phyloP scores from a whole-genome alignment of 2,329 filamentous ascomycete genomes.

The Hymenoscyphus fructigenus region DNA sequence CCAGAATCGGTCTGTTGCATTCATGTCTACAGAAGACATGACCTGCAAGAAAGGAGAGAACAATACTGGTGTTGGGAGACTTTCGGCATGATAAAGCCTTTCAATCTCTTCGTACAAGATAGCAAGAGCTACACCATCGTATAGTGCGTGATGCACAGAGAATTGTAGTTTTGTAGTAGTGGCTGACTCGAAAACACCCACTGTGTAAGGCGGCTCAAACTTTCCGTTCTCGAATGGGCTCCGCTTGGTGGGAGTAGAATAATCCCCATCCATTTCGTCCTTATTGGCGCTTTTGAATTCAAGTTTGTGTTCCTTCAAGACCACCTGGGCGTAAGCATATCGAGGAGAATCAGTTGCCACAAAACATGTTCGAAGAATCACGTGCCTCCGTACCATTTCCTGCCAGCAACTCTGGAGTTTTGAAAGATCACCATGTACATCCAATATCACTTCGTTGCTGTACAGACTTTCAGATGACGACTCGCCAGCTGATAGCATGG shows the following conservation, averaged over 20 bases:
- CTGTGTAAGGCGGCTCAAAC: slow-evolving; percentile 30
- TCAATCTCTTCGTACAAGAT: slow-evolving; percentile 71
- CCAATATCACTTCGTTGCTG: slow-evolving; percentile 69
- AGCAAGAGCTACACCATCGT: slow-evolving; percentile 78
- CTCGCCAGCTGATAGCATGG: slow-evolving; percentile 68
- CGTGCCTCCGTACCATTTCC: slow-evolving; percentile 63
- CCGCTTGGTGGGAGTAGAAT: neutral
- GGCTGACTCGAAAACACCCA: slow-evolving; percentile 20
- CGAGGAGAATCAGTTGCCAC: slow-evolving; percentile 58
- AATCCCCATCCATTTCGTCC: neutral
- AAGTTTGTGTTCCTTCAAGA: slow-evolving; percentile 50
- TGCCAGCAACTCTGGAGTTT: slow-evolving; percentile 61
- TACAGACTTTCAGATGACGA: slow-evolving; percentile 55
- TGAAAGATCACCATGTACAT: slow-evolving; percentile 50
- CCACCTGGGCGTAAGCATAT: slow-evolving; percentile 70
- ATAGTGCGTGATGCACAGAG: slow-evolving; percentile 74
- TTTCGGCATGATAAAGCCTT: slow-evolving; percentile 46
- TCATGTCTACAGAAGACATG: slow-evolving; percentile 50
- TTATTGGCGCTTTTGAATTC: slow-evolving; percentile 20
- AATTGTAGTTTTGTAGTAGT: slow-evolving; percentile 24
- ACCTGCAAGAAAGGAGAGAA: slow-evolving; percentile 65
- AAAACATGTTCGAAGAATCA: slow-evolving; percentile 78
- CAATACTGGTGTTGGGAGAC: slow-evolving; percentile 49
- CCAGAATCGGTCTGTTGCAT: slow-evolving; percentile 66
- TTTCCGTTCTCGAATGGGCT: neutral